A percentile compares a stretch with the other conserved stretches of the same genome.
Evolutionary conservation across 2,329 filamentous ascomycete species (phyloP).

Genomic region (Bipolaris victoriae): DNA sequence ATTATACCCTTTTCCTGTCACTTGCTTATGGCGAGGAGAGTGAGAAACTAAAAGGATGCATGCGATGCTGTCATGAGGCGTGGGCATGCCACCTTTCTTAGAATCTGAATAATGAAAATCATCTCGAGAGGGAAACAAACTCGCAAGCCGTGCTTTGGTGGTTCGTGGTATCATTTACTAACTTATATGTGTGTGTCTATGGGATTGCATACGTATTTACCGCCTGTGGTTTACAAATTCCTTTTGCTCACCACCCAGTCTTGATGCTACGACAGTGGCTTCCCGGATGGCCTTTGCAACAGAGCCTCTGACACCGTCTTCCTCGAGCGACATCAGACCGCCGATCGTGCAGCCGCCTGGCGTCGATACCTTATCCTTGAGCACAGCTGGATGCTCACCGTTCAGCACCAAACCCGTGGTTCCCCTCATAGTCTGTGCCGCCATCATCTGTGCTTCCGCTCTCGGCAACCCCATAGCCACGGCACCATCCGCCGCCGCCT

Average conservation of each 20-base stretch:
- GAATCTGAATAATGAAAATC: neutral
- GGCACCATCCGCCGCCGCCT: conserved; percentile 76
- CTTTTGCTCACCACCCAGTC: conserved; percentile 63
- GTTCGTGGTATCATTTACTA: conserved; percentile 16
- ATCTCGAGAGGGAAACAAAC: neutral
- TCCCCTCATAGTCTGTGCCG: conserved; percentile 78
- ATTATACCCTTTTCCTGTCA: conserved; percentile 20
- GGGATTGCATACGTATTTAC: conserved; percentile 14
- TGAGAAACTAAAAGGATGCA: neutral
- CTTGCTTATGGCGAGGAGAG: neutral
- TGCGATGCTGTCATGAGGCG: neutral
- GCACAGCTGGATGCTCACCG: conserved; percentile 75
- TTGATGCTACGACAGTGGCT: conserved; percentile 71
- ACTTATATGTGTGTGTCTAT: neutral
- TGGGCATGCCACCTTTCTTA: neutral
- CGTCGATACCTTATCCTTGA: conserved; percentile 78
- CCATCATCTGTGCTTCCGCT: conserved; percentile 76
- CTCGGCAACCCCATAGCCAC: conserved; percentile 79
- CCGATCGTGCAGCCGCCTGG: conserved; percentile 80
- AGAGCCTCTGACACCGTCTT: conserved; percentile 70
- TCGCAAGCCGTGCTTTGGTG: neutral
- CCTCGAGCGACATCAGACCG: conserved; percentile 74
- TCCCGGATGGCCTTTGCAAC: conserved; percentile 73
- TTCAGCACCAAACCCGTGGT: conserved; percentile 71
- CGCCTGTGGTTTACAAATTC: conserved; percentile 53